These are phyloP conservation scores for Neurospora intermedia DNA, from an alignment of 495 filamentous ascomycete genomes.

Conservation along the genomic window DNA sequence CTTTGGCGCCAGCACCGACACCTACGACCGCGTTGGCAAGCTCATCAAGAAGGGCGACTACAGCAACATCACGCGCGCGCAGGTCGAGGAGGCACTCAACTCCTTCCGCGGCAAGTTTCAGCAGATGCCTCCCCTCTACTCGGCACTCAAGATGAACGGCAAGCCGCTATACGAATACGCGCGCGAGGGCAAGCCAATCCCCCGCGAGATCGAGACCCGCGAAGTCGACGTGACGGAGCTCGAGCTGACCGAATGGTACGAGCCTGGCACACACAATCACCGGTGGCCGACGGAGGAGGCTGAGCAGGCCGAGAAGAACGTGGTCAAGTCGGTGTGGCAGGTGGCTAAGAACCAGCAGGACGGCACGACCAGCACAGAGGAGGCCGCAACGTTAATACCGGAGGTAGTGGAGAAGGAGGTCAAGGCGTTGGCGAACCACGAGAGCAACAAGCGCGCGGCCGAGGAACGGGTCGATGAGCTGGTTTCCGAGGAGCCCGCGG, in stretches of 20 bases:
- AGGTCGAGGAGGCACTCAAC: slow-evolving; percentile 64
- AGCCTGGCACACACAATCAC: slow-evolving; percentile 65
- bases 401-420: slow-evolving; percentile 38
- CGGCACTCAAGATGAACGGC: slow-evolving; percentile 81
- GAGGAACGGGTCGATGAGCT: slow-evolving; percentile 33
- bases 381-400: slow-evolving; percentile 25
- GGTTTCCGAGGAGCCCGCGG: slow-evolving; percentile 18
- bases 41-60: slow-evolving; percentile 62
- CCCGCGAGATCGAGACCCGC: slow-evolving; percentile 69
- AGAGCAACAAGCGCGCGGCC: slow-evolving; percentile 38
- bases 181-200: slow-evolving; percentile 71
- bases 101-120: slow-evolving; percentile 76
- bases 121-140: slow-evolving; percentile 86
- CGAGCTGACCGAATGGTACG: slow-evolving; percentile 79
- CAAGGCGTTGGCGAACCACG: slow-evolving; percentile 31
- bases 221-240: slow-evolving; percentile 65
- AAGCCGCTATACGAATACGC: slow-evolving; percentile 96
- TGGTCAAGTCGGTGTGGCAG: slow-evolving; percentile 58
- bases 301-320: slow-evolving; percentile 45
- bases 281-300: slow-evolving; percentile 68
- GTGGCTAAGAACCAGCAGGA: slow-evolving; percentile 33
- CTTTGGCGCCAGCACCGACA: slow-evolving; percentile 88
- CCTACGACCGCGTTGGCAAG: slow-evolving; percentile 78
- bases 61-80: slow-evolving; percentile 64
- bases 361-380: slow-evolving; percentile 16